phyloP scores from a whole-genome alignment of 2,329 filamentous ascomycete species.

The Simplicillium sp. region DNA sequence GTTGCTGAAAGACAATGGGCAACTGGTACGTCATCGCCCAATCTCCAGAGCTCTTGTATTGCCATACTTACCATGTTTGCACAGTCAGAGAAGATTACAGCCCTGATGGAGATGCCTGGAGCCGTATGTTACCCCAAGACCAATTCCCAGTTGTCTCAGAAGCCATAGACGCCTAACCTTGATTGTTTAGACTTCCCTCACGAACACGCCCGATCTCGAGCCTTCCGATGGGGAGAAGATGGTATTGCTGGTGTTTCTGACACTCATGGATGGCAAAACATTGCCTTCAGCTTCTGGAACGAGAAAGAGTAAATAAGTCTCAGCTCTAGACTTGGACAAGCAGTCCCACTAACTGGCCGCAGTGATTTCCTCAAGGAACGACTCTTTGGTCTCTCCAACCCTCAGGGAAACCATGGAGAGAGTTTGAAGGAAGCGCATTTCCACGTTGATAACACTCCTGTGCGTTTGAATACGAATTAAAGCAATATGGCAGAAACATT shows the following conservation, averaged over 20 bases:
- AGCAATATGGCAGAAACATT: too few species aligned
- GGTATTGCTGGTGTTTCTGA: slow-evolving; percentile 92
- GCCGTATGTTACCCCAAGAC: slow-evolving; percentile 57
- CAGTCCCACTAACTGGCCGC: slow-evolving; percentile 25
- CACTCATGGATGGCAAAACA: slow-evolving; percentile 82
- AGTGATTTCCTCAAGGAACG: slow-evolving; percentile 92
- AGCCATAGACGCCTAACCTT: slow-evolving; percentile 14
- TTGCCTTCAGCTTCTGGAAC: slow-evolving; percentile 97
- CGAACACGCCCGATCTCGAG: slow-evolving; percentile 78
- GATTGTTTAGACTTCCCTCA: slow-evolving; percentile 70
- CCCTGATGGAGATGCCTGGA: slow-evolving; percentile 89
- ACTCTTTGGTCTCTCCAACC: slow-evolving; percentile 89
- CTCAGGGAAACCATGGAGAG: slow-evolving; percentile 94
- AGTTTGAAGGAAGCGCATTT: slow-evolving; percentile 96
- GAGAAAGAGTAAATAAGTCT: slow-evolving; percentile 71
- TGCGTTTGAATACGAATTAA: slow-evolving; percentile 20
- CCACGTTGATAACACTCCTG: slow-evolving; percentile 87
- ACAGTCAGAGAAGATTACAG: slow-evolving; percentile 81
- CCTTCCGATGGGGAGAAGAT: slow-evolving; percentile 94
- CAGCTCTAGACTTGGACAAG: not conserved
- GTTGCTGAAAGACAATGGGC: slow-evolving; percentile 93
- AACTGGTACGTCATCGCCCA: slow-evolving; percentile 48
- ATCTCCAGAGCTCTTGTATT: not conserved
- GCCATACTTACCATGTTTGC: slow-evolving; percentile 7
- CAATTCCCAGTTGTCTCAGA: not conserved